Conservation (phyloP, 2,329 filamentous ascomycete species). For the Aspergillus ochraceus region DNA sequence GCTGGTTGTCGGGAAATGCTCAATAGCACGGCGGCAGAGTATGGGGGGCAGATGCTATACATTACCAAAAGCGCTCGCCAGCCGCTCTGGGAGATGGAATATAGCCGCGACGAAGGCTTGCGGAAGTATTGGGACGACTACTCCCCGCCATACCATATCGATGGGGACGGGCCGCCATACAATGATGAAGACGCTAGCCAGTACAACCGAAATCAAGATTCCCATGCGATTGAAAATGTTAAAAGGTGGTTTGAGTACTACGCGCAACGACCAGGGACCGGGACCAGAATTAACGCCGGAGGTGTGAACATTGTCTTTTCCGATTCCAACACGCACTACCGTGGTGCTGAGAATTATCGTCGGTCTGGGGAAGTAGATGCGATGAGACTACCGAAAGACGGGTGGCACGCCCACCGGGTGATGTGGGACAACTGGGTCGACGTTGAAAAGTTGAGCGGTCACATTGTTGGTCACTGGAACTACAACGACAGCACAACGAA, state of each 20-base stretch:
- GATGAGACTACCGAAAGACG: constrained; percentile 4
- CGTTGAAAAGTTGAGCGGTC: constrained; percentile 1
- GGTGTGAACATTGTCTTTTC: constrained; percentile 8
- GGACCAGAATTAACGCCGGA: constrained; percentile 5
- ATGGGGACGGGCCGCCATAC: not conserved
- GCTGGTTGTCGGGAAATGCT: not conserved
- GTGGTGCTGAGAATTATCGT: constrained; percentile 6
- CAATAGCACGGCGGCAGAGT: not conserved
- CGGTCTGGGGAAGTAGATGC: constrained; percentile 7
- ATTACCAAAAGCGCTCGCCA: not conserved
- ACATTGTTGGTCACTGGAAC: constrained; percentile 10
- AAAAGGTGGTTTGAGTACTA: constrained; percentile 6
- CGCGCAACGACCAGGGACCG: constrained; percentile 5
- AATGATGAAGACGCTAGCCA: not conserved
- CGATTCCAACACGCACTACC: constrained; percentile 5
- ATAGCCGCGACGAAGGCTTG: constrained; percentile 6
- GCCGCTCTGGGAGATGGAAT: constrained; percentile 6
- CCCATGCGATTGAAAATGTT: constrained; percentile 3
- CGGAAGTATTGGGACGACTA: constrained; percentile 5
- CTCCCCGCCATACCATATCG: constrained; percentile 6
- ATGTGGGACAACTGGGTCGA: constrained; percentile 13
- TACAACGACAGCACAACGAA: constrained; percentile 8
- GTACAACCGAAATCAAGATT: constrained; percentile 7
- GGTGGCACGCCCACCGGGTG: constrained; percentile 8
- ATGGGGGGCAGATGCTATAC: constrained; percentile 1